phyloP scores from a whole-genome alignment of 345 rosid genomes.

The Tarenaya hassleriana region DNA sequence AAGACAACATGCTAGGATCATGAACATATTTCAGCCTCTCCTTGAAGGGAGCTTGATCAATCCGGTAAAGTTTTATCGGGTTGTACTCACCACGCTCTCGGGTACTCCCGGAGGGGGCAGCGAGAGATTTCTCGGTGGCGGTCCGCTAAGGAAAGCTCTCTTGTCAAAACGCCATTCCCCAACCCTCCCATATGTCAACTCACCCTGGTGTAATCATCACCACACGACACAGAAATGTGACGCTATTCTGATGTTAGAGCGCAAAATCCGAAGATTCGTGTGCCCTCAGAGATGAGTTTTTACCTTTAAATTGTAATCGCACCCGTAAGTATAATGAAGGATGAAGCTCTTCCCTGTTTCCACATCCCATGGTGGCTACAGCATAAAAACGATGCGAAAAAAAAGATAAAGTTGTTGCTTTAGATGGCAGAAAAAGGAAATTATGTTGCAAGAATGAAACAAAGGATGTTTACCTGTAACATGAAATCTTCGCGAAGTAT shows the following conservation, averaged over 20 bases:
- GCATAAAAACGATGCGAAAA: neutral
- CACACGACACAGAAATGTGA: too few relatives aligned
- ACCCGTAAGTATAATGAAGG: slow-evolving; percentile 71
- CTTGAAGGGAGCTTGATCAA: too few relatives aligned
- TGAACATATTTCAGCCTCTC: too few relatives aligned
- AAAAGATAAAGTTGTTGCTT: neutral
- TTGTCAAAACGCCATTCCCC: slow-evolving; percentile 85
- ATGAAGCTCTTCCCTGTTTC: slow-evolving; percentile 58
- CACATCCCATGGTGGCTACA: slow-evolving; percentile 77
- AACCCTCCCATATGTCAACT: slow-evolving; percentile 59
- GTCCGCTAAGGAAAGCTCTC: slow-evolving; percentile 58
- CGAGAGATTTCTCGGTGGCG: slow-evolving; percentile 64
- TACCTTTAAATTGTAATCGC: slow-evolving; percentile 64
- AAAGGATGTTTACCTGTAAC: slow-evolving; percentile 48
- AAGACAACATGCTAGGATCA: too few relatives aligned
- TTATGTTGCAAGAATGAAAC: slow-evolving; percentile 11
- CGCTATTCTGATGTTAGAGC: neutral
- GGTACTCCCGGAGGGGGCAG: slow-evolving; percentile 81
- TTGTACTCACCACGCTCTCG: slow-evolving; percentile 59
- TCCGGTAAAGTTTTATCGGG: too few relatives aligned
- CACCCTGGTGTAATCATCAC: slow-evolving; percentile 34
- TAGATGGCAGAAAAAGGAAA: neutral
- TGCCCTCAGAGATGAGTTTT: slow-evolving; percentile 2
- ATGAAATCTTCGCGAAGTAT: slow-evolving; percentile 60
- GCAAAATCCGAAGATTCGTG: too few relatives aligned